phyloP scores from a whole-genome alignment of 805 yeast genomes.

The Metschnikowia colocasiae region DNA sequence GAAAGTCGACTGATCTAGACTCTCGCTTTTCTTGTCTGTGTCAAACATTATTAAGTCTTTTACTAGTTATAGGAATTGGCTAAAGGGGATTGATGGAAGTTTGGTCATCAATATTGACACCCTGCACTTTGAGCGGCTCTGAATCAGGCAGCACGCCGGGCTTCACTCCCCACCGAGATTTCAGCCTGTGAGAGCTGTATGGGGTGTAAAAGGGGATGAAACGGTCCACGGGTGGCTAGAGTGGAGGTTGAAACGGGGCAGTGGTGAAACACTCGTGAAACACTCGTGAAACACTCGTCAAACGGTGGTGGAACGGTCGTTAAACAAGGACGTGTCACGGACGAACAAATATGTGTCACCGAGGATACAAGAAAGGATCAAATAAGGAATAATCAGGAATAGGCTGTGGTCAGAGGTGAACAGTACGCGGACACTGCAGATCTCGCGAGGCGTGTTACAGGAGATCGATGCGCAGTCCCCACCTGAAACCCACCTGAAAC shows the following conservation, averaged over 20 bases:
- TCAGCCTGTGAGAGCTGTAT: too few species aligned
- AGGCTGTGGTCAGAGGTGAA: not conserved
- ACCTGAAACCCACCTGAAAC: not conserved
- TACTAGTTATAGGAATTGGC: not conserved
- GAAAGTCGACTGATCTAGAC: constrained; percentile 41
- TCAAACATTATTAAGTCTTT: constrained; percentile 11
- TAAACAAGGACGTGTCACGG: not conserved
- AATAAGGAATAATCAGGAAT: not conserved
- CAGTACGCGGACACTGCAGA: not conserved
- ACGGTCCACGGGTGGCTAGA: too few species aligned
- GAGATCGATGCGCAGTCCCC: not conserved
- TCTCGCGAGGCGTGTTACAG: constrained; percentile 1
- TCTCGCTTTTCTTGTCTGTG: constrained; percentile 11
- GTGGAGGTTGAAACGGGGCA: too few species aligned
- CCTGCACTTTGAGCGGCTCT: too few species aligned
- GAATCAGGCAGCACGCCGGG: too few species aligned
- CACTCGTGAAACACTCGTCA: too few species aligned
- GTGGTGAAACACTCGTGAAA: too few species aligned
- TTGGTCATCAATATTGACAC: too few species aligned
- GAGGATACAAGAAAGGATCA: not conserved
- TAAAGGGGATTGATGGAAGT: not conserved
- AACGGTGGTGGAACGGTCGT: not conserved
- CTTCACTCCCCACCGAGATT: too few species aligned
- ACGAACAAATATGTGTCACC: not conserved
- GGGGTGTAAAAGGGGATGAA: too few species aligned